Evolutionary conservation across 2,329 filamentous ascomycete species (phyloP), one percentile per base, ranked within the genome.

Genomic region (Aspergillus hortae): DNA sequence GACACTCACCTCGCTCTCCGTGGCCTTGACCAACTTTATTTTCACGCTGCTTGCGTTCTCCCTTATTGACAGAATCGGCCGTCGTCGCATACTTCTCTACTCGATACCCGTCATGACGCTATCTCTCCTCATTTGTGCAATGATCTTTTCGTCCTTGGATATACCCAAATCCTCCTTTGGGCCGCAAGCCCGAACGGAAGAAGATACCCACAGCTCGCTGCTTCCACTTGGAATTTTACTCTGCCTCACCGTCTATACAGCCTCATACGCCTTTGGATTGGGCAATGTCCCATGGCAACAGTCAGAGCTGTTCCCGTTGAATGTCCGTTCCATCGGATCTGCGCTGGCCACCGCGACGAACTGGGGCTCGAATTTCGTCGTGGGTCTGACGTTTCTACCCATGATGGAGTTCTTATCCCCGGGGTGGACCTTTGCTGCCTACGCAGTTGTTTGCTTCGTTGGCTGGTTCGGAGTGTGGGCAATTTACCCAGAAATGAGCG

Each of bases 281-380:
- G 92, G 92, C 7, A 95, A 91, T 62, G 90, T 97, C 2, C 92
- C 92, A 0, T 97, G 92, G 92, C 92, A 96, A 80, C 92, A 96
- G 74, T 90, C 87, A 61, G 92, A 97, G 74, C 81, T 96, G 30
- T 96, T 96, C 66, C 88, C 91, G 1, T 67, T 82, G 15, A 74
- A 77, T 15, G 77, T 87, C 45, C 81, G 86, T 55, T 86, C 83
- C 67, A 71, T 85, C 15, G 81, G 83, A 30, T 85, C 83, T 1
- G 77, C 78, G 12, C 66, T 86, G 25, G 77, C 81, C 6, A 82
- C 92, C 6, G 87, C 86, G 4, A 95, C 89, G 6, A 96, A 88
- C 65, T 97, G 92, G 92, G 82, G 80, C 4, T 85, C 87, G 21
- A 97, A 97, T 67, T 94, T 95, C 54, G 69, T 94, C 15, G 80